A percentile compares a stretch with the other conserved stretches of the same genome.
Conservation (phyloP, 768 basidiomycete genomes). For the Amanita fuliginea region DNA sequence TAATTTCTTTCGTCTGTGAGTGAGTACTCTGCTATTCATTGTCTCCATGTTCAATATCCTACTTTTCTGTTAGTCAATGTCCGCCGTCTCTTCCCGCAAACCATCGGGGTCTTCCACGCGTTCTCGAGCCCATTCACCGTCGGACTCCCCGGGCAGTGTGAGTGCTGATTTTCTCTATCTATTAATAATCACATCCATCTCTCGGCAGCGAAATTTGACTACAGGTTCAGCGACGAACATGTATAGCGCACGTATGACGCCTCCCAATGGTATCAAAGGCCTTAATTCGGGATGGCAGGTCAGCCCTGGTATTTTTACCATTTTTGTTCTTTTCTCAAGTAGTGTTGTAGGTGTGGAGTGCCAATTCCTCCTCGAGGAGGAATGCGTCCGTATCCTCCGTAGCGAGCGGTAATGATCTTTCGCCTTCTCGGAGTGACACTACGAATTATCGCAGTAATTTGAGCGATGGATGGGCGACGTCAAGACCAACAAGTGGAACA, state of each 20-base stretch:
- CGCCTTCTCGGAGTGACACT: conserved; percentile 30
- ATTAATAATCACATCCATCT: not conserved
- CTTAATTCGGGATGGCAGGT: conserved; percentile 65
- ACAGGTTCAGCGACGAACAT: conserved; percentile 27
- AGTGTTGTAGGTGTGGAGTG: conserved; percentile 45
- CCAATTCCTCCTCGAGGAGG: conserved; percentile 36
- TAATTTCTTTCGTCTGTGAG: conserved; percentile 15
- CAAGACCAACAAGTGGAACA: conserved; percentile 39
- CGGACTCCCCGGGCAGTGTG: conserved; percentile 50
- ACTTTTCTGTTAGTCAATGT: conserved; percentile 20
- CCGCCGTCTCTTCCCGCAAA: conserved; percentile 45
- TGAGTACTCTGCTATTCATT: not conserved
- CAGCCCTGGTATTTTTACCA: conserved; percentile 7
- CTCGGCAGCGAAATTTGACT: conserved; percentile 17
- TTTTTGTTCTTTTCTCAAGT: conserved; percentile 6
- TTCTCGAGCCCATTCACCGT: conserved; percentile 52
- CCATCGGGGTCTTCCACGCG: conserved; percentile 62
- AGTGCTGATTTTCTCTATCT: conserved; percentile 10
- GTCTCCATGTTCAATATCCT: conserved; percentile 9
- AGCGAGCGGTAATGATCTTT: conserved; percentile 38
- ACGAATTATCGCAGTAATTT: conserved; percentile 33
- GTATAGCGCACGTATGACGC: conserved; percentile 40
- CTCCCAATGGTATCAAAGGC: conserved; percentile 35
- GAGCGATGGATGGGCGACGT: conserved; percentile 39
- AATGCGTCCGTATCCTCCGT: conserved; percentile 56